A percentile compares a stretch with the other conserved stretches of the same genome.
phyloP scores from a whole-genome alignment of 2,329 filamentous ascomycete species.

The Chrysosporium keratinophilum region DNA sequence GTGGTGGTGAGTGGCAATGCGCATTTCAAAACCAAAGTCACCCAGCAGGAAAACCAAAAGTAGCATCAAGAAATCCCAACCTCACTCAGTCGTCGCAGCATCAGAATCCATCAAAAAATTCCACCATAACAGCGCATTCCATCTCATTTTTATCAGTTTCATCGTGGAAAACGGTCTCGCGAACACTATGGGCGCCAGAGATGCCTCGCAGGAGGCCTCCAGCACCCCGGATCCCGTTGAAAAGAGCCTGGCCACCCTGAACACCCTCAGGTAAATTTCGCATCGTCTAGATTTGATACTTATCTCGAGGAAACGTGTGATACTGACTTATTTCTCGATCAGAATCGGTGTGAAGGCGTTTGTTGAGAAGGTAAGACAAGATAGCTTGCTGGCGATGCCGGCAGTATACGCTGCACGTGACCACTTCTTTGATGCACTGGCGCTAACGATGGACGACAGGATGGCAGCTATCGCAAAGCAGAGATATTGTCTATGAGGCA shows the following conservation, averaged over 20 bases:
- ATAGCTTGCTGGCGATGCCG: background rate
- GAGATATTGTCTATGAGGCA: slow-evolving; percentile 94
- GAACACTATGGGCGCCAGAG: slow-evolving; percentile 45
- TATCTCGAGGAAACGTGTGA: background rate
- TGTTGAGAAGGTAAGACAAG: slow-evolving; percentile 54
- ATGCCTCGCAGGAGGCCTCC: slow-evolving; percentile 44
- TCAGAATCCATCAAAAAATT: slow-evolving; percentile 18
- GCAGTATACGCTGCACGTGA: slow-evolving; percentile 18
- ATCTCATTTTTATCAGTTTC: slow-evolving; percentile 15
- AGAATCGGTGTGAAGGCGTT: slow-evolving; percentile 58
- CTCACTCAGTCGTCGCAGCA: slow-evolving; percentile 5
- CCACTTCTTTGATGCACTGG: background rate
- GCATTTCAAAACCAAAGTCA: slow-evolving; percentile 6
- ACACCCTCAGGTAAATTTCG: slow-evolving; percentile 58
- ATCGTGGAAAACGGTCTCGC: slow-evolving; percentile 1
- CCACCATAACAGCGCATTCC: slow-evolving; percentile 16
- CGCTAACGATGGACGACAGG: slow-evolving; percentile 33
- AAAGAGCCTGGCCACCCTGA: slow-evolving; percentile 73
- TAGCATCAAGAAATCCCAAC: slow-evolving; percentile 12
- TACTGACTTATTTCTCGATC: slow-evolving; percentile 8
- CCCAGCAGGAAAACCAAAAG: background rate
- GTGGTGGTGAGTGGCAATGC: slow-evolving; percentile 13
- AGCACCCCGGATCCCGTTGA: slow-evolving; percentile 52
- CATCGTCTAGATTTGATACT: background rate
- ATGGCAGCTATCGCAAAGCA: slow-evolving; percentile 78